A percentile compares a stretch with the other conserved stretches of the same genome.
phyloP scores from a whole-genome alignment of 768 basidiomycete genomes.

The Naganishia vaughanmartiniae region DNA sequence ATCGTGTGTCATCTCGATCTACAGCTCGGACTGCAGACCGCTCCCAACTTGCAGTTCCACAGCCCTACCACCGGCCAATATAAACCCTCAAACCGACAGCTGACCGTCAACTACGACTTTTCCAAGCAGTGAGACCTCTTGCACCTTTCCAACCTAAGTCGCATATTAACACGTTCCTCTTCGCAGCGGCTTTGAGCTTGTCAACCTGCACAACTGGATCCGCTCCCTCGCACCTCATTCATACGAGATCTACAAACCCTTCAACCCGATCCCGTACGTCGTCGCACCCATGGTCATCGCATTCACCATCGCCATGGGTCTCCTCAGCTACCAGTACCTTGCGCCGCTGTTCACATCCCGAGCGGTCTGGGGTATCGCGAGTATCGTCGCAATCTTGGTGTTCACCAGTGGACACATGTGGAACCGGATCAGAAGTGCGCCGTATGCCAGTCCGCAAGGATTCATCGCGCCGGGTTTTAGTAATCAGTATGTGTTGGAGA shows the following conservation, averaged over 20 bases:
- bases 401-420: slow-evolving; percentile 98
- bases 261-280: slow-evolving; percentile 56
- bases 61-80: slow-evolving; percentile 65
- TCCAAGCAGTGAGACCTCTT: slow-evolving; percentile 27
- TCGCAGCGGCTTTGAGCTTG: slow-evolving; percentile 76
- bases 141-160: not conserved
- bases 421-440: slow-evolving; percentile 78
- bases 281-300: slow-evolving; percentile 57
- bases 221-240: slow-evolving; percentile 70
- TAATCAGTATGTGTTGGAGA: slow-evolving; percentile 89
- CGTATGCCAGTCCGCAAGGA: slow-evolving; percentile 54
- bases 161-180: not conserved
- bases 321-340: slow-evolving; percentile 57
- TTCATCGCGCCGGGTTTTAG: slow-evolving; percentile 70
- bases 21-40: slow-evolving; percentile 77
- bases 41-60: slow-evolving; percentile 78
- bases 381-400: slow-evolving; percentile 64
- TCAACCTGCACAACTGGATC: slow-evolving; percentile 71
- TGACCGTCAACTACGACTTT: slow-evolving; percentile 32
- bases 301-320: slow-evolving; percentile 56
- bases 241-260: slow-evolving; percentile 74
- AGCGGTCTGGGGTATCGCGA: slow-evolving; percentile 55
- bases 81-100: slow-evolving; percentile 9
- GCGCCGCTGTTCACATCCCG: slow-evolving; percentile 45
- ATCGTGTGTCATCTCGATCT: not conserved